Evolutionary conservation across 176 grass and related monocot species (phyloP).

Genomic region (Oryza rufipogon): DNA sequence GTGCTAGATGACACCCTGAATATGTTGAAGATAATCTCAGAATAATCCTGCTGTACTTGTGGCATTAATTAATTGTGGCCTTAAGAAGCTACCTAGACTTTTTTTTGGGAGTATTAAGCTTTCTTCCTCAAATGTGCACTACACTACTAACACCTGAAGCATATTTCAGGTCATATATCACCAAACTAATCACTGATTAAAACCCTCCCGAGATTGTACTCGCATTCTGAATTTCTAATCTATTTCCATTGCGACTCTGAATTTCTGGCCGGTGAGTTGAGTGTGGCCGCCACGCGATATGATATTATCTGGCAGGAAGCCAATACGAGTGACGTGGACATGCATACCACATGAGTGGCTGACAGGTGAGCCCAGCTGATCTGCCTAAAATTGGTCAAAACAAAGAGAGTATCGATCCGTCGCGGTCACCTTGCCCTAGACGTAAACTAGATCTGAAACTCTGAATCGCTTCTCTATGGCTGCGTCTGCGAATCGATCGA

Average conservation of each 20-base stretch:
- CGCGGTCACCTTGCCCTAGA: background rate
- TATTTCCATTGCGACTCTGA: background rate
- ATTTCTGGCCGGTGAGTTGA: background rate
- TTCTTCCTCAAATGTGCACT: background rate
- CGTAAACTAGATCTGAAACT: slow-evolving; percentile 1
- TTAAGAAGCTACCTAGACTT: background rate
- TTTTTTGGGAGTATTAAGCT: background rate
- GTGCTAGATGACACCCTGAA: background rate
- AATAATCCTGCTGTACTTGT: background rate
- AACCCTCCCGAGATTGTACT: background rate
- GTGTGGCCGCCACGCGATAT: background rate
- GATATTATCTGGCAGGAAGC: background rate
- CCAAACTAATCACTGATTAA: background rate
- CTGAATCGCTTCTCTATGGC: background rate
- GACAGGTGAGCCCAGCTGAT: background rate
- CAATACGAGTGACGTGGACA: background rate
- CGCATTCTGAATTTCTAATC: background rate
- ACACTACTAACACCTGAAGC: background rate
- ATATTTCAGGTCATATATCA: background rate
- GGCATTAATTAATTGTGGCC: background rate
- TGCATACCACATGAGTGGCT: background rate
- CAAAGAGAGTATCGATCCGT: background rate
- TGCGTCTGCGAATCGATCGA: background rate
- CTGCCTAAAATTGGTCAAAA: background rate
- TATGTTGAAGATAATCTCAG: background rate